Base-by-base conservation (phyloP, 2,329 filamentous ascomycete species). In the Diatrype stigma region DNA sequence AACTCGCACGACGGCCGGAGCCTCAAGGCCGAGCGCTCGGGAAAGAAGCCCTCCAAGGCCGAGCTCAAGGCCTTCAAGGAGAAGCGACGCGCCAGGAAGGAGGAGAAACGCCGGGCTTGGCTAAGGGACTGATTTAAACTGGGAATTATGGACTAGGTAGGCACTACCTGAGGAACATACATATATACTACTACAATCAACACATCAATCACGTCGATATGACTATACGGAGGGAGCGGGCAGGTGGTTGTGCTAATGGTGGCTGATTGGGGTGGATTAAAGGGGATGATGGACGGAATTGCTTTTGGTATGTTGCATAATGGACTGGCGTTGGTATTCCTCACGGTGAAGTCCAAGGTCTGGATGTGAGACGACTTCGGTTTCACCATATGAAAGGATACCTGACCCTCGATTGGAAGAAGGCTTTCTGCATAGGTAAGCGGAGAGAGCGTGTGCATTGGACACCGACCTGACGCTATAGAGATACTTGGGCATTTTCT, bases 81-180 rank as follows among this genome's bases (percentile, higher is more conserved):
- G 69, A 96, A 95, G 80, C 79, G 91, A 56, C 82, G 85, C 55
- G 89, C 89, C 42, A 90, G 84, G 73, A 97, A 97, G 72, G 91
- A 96, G 68, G 91, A 96, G 75, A 97, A 96, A 74, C 80, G 92
- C 54, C 78, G 92, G 57, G 93, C 91, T 10, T 99, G 94, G 90
- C 71, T 97, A 63, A 78, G 85, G 62, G 92, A 96, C 71, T 96
- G n/a, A n/a, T n/a, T n/a, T n/a, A n/a, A 73, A 85, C 34, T 14
- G n/a, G 12, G 11, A 12, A 40, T 17, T 5, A 40, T n/a, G 5
- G 3, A 44, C 12, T 28, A 6, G 23, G 30, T 32, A 3, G 34
- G 19, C 38, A 35, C 17, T 47, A 35, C 17, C 35, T 11, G 17
- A 26, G 28, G 14, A 1, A 6, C 11, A 14, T 3, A 23, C 19